Evolutionary conservation across 208 protist species (phyloP), one percentile per base, ranked within the genome.

Genomic region (Trypanosoma lewisi): DNA sequence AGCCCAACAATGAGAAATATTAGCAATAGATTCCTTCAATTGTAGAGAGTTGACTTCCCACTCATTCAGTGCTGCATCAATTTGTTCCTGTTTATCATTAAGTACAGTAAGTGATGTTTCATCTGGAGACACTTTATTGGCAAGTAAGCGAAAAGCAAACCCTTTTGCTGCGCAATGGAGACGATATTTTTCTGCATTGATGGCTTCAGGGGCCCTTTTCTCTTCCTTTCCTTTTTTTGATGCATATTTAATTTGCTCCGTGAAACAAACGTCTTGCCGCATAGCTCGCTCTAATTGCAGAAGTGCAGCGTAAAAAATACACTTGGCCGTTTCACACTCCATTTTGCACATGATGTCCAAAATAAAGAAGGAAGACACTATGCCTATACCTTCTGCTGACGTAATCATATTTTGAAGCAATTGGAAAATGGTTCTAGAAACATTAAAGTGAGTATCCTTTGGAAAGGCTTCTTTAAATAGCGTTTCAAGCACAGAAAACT

Each of bases 221-320:
- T 52, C 67, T 37, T 93, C 83, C 57, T 93, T 89, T 30, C 70
- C 45, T 30, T 93, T 80, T 67, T 89, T 92, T 14, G 79, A 75
- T 21, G 75, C 61, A 47, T 88, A 92, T 59, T 92, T 89, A 44
- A 85, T 83, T 61, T 89, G 76, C 67, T 92, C 80, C 21, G 68
- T 55, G 14, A 81, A 30, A 61, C 80, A 83, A 66, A 89, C 76
- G 63, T 92, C 85, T 44, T 85, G 67, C 14, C 82, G 60, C 63
- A 92, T 78, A 6, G 68, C 74, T 21, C 62, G 70, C 47, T 92
- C 85, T 53, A 92, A 60, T 23, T 92, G 77, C 50, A 89, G 62
- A 17, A 92, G 55, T 19, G 85, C 70, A 47, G 70, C 82, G 66
- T 80, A 92, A 39, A 92, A 82, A 1, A 79, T 57, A 2, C 61